Evolutionary conservation across 1,284 basidiomycete species (phyloP), one percentile per base, ranked within the genome.

Genomic region (Cryptococcus wingfieldii): DNA sequence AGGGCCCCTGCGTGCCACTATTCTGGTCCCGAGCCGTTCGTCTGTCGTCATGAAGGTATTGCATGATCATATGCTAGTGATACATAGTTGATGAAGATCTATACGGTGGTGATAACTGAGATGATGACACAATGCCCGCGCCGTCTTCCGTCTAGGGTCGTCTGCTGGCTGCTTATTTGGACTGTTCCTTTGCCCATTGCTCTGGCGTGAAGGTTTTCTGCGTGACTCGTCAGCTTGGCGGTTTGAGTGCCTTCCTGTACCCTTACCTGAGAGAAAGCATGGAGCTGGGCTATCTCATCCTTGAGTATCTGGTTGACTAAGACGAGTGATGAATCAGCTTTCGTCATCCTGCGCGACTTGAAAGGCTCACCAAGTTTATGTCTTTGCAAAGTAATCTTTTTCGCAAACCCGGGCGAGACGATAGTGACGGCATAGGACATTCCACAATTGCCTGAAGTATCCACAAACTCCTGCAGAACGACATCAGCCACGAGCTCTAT

Each of bases 371-470:
- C 65, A 44, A 77, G 64, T 61, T 75, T 76, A 60, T 77, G 75
- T 53, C 75, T 53, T 27, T 70, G 70, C 37, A 77, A 56, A 2
- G 74, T 76, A 58, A 71, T 70, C 63, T 75, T 77, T 55, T 68
- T 69, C 4, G 66, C 67, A 56, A 77, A 77, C 56, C 69, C 69
- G 7, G 70, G 67, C 23, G 75, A 76, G 5, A 77, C 75, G 38
- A 77, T 66, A 7, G 66, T 68, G 34, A 76, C 63, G 5, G 72
- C 70, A 48, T 69, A 77, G 5, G 73, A 74, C n/a, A 68, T 70
- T 14, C 75, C 75, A 62, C 75, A 77, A 55, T 77, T 77, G 23
- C 73, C 75, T 3, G 74, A 76, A 0, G 74, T 76, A 61, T 74
- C 74, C 27, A 68, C 63, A 31, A 76, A 65, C 38, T 74, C 72